Evolutionary conservation across 1,284 basidiomycete genomes (phyloP).

Genomic region (Austroboletus novae-zelandiae): DNA sequence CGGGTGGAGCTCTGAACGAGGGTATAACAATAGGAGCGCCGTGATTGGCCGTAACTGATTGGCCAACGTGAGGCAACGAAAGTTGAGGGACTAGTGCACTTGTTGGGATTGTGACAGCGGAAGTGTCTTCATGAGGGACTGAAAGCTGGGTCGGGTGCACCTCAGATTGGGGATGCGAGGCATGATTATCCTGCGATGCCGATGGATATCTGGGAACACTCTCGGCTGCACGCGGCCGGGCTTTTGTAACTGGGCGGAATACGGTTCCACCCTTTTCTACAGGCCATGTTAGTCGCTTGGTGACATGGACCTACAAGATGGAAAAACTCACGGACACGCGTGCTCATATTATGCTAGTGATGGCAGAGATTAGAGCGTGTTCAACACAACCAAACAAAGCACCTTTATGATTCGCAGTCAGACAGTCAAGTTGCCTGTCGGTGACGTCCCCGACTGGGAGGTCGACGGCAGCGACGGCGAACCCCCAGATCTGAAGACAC

Average conservation of each 20-base stretch:
- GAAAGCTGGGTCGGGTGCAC: background rate
- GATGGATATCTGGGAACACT: slow-evolving; percentile 37
- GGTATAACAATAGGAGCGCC: slow-evolving; percentile 23
- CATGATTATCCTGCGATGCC: slow-evolving; percentile 30
- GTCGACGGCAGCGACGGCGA: slow-evolving; percentile 38
- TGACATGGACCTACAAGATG: background rate
- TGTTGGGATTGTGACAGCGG: slow-evolving; percentile 21
- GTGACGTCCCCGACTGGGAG: slow-evolving; percentile 58
- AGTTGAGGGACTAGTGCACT: slow-evolving; percentile 15
- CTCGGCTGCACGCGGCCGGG: slow-evolving; percentile 38
- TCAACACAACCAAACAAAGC: slow-evolving; percentile 29
- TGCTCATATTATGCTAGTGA: slow-evolving; percentile 52
- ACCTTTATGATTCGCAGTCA: slow-evolving; percentile 29
- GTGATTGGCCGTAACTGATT: slow-evolving; percentile 4
- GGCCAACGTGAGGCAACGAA: slow-evolving; percentile 4
- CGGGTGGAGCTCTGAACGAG: slow-evolving; percentile 12
- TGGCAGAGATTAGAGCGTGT: background rate
- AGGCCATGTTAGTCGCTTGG: slow-evolving; percentile 6
- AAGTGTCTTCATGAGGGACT: background rate
- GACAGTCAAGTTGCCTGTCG: slow-evolving; percentile 50
- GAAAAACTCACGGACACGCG: slow-evolving; percentile 66
- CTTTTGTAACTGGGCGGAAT: slow-evolving; percentile 63
- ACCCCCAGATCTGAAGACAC: slow-evolving; percentile 38
- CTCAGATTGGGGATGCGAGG: slow-evolving; percentile 12
- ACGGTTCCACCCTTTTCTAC: slow-evolving; percentile 70